Evolutionary conservation across 192 early-diverging fungal species (phyloP), one percentile per base, ranked within the genome.

Genomic region (Obelidium mucronatum): DNA sequence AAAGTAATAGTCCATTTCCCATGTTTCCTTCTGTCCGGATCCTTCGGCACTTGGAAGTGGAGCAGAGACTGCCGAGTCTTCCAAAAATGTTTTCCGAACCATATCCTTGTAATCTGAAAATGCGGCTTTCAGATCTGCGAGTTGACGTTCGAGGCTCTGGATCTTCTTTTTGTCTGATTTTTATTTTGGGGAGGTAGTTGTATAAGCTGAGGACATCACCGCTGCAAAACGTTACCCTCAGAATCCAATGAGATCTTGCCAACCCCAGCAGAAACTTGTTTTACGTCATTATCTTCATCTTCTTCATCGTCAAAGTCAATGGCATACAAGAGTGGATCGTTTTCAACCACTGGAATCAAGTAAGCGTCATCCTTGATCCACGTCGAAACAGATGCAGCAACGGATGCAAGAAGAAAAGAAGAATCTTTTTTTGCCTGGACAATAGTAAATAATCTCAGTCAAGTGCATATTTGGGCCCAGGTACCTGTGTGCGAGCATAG

Each of bases 401-500:
- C 48, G 6, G 60, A 62, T 40, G 72, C 28, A 1, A 51, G 2
- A 4, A 62, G 30, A 48, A 74, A 74, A 6, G 37, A 24, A 6
- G 72, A 15, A 39, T 63, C 33, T n/a, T 31, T 40, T 15, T 78
- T 78, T 2, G 35, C 40, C 66, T 67, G 40, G 8, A 24, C 35
- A 80, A 53, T 17, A n/a, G 52, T n/a, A 24, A 53, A 17, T 53
- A 24, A 17, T 51, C 15, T 15, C 36, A 17, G 35, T 34, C 19
- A 67, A 48, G 36, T 37, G 36, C 65, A 19, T 40, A 8, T 13
- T 67, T 59, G 39, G 44, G 24, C 4, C 5, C 55, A 51, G 60
- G n/a, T 28, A 76, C 75, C 40, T 77, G 42, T 35, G 13, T 83
- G 35, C 96, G 91, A 69, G 96, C 90, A 64, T 89, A 93, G 80